These are phyloP conservation scores for Nicotiana tomentosiformis DNA, from an alignment of 257 asterid genomes.

Conservation along the genomic window DNA sequence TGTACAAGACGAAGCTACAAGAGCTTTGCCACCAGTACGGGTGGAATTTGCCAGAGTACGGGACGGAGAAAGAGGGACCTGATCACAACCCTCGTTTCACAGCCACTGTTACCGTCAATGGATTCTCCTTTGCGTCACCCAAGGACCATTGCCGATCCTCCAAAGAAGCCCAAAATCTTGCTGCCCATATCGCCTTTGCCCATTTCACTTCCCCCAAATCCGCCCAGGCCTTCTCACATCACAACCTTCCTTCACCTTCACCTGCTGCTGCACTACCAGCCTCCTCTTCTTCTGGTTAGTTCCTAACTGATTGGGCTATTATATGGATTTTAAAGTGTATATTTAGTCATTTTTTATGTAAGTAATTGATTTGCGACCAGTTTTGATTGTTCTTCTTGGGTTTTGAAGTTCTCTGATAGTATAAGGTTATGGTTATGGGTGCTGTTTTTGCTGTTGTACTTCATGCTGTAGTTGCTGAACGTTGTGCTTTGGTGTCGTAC, in stretches of 20 bases:
- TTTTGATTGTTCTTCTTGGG: neutral
- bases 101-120: conserved; percentile 36
- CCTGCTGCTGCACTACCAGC: neutral
- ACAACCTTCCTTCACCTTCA: neutral
- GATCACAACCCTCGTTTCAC: conserved; percentile 60
- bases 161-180: conserved; percentile 17
- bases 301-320: neutral
- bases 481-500: neutral
- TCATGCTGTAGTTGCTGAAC: neutral
- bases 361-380: neutral
- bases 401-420: neutral
- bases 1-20: conserved; percentile 60
- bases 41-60: conserved; percentile 57
- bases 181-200: conserved; percentile 11
- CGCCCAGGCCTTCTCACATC: neutral
- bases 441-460: neutral
- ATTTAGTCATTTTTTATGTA: neutral
- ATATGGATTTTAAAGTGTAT: neutral
- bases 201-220: neutral
- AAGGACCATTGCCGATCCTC: conserved; percentile 12
- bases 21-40: conserved; percentile 48
- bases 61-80: conserved; percentile 40
- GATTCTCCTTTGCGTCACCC: conserved; percentile 34
- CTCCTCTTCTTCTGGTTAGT: neutral
- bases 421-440: neutral